Evolutionary conservation across 75 land plant genomes (phyloP), one percentile per base, ranked within the genome.

Genomic region (Ceratopteris richardii): DNA sequence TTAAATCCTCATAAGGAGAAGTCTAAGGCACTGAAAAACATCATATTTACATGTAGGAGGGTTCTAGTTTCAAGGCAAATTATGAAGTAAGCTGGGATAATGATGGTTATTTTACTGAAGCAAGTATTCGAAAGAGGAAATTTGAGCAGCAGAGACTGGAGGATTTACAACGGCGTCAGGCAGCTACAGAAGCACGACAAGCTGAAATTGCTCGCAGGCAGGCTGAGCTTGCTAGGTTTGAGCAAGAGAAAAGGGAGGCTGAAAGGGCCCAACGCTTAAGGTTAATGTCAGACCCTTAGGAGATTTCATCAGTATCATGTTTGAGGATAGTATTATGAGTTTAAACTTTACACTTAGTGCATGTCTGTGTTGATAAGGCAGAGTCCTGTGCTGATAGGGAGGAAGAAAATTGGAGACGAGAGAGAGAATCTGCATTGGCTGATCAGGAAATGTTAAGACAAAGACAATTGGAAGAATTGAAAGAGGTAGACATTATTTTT

Each of bases 1-100:
- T n/a, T n/a, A n/a, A n/a, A n/a, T n/a, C n/a, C n/a, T n/a, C n/a
- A n/a, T n/a, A n/a, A n/a, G n/a, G n/a, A n/a, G n/a, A n/a, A n/a
- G n/a, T n/a, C n/a, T n/a, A n/a, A n/a, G n/a, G n/a, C n/a, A n/a
- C n/a, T n/a, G n/a, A n/a, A n/a, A n/a, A n/a, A n/a, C n/a, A n/a
- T n/a, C n/a, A n/a, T n/a, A n/a, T n/a, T n/a, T n/a, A n/a, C n/a
- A n/a, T 26, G 69, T 81, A 91, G 97, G 71, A 82, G 79, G 92
- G 91, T 13, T 87, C 97, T 4, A 75, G 75, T 23, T 71, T 83
- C 52, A 78, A 65, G 56, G 92, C 83, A 22, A 82, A 84, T 64
- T 87, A 87, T 69, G 82, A 75, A 28, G 77, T 91, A 7, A 69
- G 69, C 55, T 91, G 92, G 92, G 92, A 87, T 58, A 77, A 68